phyloP scores from a whole-genome alignment of 495 filamentous ascomycete genomes.

The Aspergillus biplanus region DNA sequence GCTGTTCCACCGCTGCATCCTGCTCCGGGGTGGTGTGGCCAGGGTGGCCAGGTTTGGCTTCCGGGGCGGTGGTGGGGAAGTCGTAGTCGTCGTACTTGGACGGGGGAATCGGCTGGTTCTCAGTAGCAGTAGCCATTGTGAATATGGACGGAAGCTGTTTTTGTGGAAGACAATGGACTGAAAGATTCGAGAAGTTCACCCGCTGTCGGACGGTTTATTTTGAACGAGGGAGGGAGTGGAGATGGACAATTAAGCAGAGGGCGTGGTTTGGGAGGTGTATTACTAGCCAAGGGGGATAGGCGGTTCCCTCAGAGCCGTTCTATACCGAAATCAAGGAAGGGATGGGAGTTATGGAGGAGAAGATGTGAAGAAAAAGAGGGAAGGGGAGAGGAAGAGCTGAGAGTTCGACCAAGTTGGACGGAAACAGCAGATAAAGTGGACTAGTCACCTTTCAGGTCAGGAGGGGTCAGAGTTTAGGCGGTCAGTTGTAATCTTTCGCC shows the following conservation, averaged over 20 bases:
- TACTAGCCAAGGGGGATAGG: slow-evolving; percentile 14
- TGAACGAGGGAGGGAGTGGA: slow-evolving; percentile 10
- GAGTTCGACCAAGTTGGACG: slow-evolving; percentile 24
- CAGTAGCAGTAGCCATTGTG: slow-evolving; percentile 46
- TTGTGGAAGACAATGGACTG: slow-evolving; percentile 15
- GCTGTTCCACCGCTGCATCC: slow-evolving; percentile 85
- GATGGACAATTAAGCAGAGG: slow-evolving; percentile 1
- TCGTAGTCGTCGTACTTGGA: slow-evolving; percentile 98
- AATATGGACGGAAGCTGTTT: slow-evolving; percentile 11
- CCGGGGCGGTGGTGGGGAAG: slow-evolving; percentile 78
- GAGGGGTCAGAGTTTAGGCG: slow-evolving; percentile 17
- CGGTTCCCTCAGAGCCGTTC: slow-evolving; percentile 6
- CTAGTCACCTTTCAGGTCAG: slow-evolving; percentile 18
- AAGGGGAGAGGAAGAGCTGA: slow-evolving; percentile 19
- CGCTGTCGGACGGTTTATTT: background rate
- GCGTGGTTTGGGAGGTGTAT: background rate
- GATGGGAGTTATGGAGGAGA: too few species aligned
- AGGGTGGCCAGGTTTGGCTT: slow-evolving; percentile 74
- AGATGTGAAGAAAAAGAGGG: slow-evolving; percentile 7
- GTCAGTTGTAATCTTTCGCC: slow-evolving; percentile 8
- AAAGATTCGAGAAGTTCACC: background rate
- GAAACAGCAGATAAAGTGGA: slow-evolving; percentile 17
- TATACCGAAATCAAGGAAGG: background rate
- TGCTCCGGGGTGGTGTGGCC: slow-evolving; percentile 86
- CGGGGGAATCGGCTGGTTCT: slow-evolving; percentile 55